Evolutionary conservation across 2,329 filamentous ascomycete species (phyloP).

Genomic region (Cercospora zeina): DNA sequence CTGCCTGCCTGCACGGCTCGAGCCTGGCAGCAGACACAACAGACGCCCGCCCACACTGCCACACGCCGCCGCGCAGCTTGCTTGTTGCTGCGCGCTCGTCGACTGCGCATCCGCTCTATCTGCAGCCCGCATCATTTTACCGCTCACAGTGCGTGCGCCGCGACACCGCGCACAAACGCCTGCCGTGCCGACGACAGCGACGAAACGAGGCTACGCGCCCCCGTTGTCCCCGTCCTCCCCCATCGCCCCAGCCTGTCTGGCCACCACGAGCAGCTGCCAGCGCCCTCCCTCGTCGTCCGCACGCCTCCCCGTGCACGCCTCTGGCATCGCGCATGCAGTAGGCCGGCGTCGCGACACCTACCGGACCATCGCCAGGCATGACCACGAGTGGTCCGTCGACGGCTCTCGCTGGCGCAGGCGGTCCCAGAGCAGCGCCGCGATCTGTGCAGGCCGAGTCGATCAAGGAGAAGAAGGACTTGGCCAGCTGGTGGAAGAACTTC

Average conservation of each 20-base stretch:
- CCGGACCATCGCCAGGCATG: slow-evolving; percentile 39
- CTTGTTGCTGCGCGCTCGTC: neutral
- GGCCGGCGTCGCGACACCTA: slow-evolving; percentile 24
- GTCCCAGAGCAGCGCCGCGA: slow-evolving; percentile 46
- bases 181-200: slow-evolving; percentile 3
- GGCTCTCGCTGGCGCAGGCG: slow-evolving; percentile 47
- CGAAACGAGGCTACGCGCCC: slow-evolving; percentile 7
- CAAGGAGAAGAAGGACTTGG: slow-evolving; percentile 81
- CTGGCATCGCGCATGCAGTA: slow-evolving; percentile 31
- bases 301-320: slow-evolving; percentile 6
- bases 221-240: slow-evolving; percentile 6
- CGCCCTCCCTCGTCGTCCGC: slow-evolving; percentile 3
- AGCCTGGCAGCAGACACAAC: slow-evolving; percentile 6
- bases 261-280: slow-evolving; percentile 4
- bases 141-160: neutral
- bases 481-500: slow-evolving; percentile 97
- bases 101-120: slow-evolving; percentile 5
- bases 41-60: slow-evolving; percentile 3
- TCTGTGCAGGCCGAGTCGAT: slow-evolving; percentile 63
- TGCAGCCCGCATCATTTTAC: slow-evolving; percentile 6
- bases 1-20: slow-evolving; percentile 5
- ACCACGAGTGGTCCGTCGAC: slow-evolving; percentile 44
- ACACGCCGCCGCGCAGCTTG: neutral
- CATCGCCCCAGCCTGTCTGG: slow-evolving; percentile 1
- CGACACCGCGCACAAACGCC: neutral